A percentile compares a stretch with the other conserved stretches of the same genome.
Conservation (phyloP, 1,284 basidiomycete species). For the Ustilago curta region DNA sequence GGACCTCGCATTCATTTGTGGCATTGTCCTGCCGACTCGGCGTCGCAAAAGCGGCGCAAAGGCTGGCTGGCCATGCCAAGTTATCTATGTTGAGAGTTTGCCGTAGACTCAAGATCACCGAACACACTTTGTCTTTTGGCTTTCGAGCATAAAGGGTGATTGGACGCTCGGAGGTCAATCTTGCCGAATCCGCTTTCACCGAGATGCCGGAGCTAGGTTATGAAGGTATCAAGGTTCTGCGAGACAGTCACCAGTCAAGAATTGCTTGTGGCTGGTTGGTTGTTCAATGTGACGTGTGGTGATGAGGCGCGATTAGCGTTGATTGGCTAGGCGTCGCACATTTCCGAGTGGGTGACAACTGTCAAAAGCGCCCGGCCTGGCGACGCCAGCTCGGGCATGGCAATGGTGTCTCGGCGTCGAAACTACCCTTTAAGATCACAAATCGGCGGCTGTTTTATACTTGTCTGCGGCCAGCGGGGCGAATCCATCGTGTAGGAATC, state of each 20-base stretch:
- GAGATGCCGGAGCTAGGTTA: conserved; percentile 6
- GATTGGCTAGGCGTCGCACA: neutral
- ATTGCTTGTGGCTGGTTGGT: neutral
- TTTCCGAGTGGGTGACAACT: neutral
- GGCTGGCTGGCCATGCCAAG: neutral
- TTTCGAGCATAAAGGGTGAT: neutral
- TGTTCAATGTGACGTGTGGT: neutral
- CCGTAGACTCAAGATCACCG: conserved; percentile 1
- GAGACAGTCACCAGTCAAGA: neutral
- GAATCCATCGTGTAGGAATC: neutral
- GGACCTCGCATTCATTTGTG: neutral
- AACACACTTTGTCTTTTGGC: neutral
- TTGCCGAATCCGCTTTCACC: conserved; percentile 11
- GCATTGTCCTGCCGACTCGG: neutral
- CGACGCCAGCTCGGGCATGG: neutral
- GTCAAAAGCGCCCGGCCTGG: neutral
- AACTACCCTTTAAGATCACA: neutral
- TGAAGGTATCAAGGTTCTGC: conserved; percentile 2
- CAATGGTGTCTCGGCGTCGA: neutral
- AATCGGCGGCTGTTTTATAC: neutral
- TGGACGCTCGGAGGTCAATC: conserved; percentile 13
- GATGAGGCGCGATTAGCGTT: neutral
- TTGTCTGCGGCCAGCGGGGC: neutral
- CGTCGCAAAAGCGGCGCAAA: neutral
- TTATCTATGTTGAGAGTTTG: no score